Base-by-base conservation (phyloP, 108 stramenopile genomes). In the Nitzschia sp. region DNA sequence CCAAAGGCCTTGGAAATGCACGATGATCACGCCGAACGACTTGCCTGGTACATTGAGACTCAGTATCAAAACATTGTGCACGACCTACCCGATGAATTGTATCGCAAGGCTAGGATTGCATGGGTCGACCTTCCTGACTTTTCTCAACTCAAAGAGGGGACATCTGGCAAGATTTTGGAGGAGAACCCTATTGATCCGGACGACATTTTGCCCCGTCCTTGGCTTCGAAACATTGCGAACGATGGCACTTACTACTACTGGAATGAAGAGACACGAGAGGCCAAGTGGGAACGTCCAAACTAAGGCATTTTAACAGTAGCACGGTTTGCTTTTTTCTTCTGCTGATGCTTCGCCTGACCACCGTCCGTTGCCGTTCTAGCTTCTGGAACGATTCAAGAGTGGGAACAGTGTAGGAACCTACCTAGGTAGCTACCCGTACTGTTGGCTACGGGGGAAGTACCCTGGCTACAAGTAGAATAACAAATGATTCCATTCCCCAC, bases 51-150 rank as follows among this genome's bases (percentile, higher is more conserved):
- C 71, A 80, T 94, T 41, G 88, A 88, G 63, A 73, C 78, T 46
- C 85, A 94, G 51, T 86, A 80, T 71, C 80, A 82, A 37, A 94
- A 92, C 56, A 85, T 94, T 63, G 63, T 87, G 50, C 66, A 84
- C 29, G 75, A 81, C 67, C 73, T 85, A 38, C 89, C 89, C 19
- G 86, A 88, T 54, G 70, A 76, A 6, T 83, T 86, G 46, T 89
- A 84, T 63, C 69, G 75, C 69, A 76, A 88, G 56, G 93, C 86
- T 1, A 82, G 89, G 37, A 77, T 94, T 53, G 83, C 80, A 19
- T 94, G 93, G 93, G 90, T 82, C 6, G 69, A 89, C 65, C 65
- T 91, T 34, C 93, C 93, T 10, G 80, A 87, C 40, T 93, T 92
- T 78, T 63, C 61, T 2, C 58, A 67, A 15, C 73, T 89, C 74